Evolutionary conservation across 225 moss, liverwort and hornwort genomes (phyloP), one percentile per base, ranked within the genome.

Genomic region (Physcomitrium patens): DNA sequence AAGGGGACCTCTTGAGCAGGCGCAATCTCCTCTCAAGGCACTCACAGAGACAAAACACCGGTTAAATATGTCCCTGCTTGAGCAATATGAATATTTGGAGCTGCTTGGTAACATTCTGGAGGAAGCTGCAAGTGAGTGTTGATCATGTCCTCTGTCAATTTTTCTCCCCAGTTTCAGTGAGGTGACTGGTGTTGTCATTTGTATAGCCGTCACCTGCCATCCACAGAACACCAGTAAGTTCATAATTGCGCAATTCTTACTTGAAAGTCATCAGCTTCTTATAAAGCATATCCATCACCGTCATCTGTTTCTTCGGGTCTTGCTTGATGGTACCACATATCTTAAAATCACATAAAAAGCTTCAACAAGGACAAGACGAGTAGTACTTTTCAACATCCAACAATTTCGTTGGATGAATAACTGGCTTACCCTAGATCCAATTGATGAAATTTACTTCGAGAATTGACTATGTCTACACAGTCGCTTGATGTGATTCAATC

Each of bases 41-140:
- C 80, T 82, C 10, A 80, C 74, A 71, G 53, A 79, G 79, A 82
- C 78, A 12, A 28, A 78, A 15, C 69, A 76, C 54, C 78, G 81
- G 87, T 74, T 69, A 44, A 81, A 78, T 73, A 81, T 87, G 80
- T 76, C 84, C 44, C 84, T 69, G 41, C 63, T 73, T 63, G 78
- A 84, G 56, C 77, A 81, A 59, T 78, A 70, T 63, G 78, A 81
- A 19, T 76, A 63, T 57, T 66, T 84, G 74, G 81, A 76, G 62
- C 60, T 81, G 58, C 73, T 84, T 41, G 78, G 73, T 75, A 76
- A 65, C 37, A 69, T 76, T 81, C 11, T 83, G 10, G 65, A 55
- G 11, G 67, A 67, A 71, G 80, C 78, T 80, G 80, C 78, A 65
- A 72, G 86, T 86, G 80, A 83, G 80, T 68, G 23, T 43, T 50